Percentiles rank a stretch among this genome's conserved stretches.
phyloP scores from a whole-genome alignment of 148 eudicot genomes.

The Agrostemma githago region DNA sequence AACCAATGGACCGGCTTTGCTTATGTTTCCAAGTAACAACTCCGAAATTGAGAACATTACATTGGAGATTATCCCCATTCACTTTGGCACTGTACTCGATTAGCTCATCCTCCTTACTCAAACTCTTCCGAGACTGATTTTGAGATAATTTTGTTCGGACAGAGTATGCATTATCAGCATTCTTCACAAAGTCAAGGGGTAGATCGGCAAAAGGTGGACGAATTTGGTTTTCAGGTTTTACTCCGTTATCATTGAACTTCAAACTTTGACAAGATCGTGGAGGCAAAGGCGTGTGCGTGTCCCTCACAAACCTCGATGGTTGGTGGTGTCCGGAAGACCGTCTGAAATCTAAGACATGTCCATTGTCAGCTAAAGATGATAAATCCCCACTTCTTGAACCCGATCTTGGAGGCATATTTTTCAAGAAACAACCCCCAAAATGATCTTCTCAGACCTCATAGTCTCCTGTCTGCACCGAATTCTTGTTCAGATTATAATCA shows the following conservation, averaged over 20 bases:
- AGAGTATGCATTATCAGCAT: not conserved
- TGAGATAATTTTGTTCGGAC: too few relatives aligned
- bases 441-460: constrained; percentile 17
- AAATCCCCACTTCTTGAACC: constrained; percentile 18
- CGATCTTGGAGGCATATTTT: not conserved
- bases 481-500: too few relatives aligned
- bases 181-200: constrained; percentile 30
- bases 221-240: constrained; percentile 27
- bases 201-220: constrained; percentile 35
- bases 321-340: constrained; percentile 29
- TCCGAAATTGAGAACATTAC: constrained; percentile 50
- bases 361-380: constrained; percentile 26
- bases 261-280: constrained; percentile 30
- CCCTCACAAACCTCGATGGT: constrained; percentile 38
- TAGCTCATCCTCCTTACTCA: constrained; percentile 51
- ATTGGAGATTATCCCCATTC: constrained; percentile 49
- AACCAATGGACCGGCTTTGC: constrained; percentile 28
- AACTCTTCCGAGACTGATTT: too few relatives aligned
- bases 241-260: constrained; percentile 32
- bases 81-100: constrained; percentile 75
- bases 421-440: too few relatives aligned
- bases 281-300: constrained; percentile 31
- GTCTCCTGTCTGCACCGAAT: not conserved
- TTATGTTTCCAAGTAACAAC: constrained; percentile 85
- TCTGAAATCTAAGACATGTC: constrained; percentile 28